Evolutionary conservation across 148 eudicot species (phyloP).

Genomic region (Vaccinium myrtillus): DNA sequence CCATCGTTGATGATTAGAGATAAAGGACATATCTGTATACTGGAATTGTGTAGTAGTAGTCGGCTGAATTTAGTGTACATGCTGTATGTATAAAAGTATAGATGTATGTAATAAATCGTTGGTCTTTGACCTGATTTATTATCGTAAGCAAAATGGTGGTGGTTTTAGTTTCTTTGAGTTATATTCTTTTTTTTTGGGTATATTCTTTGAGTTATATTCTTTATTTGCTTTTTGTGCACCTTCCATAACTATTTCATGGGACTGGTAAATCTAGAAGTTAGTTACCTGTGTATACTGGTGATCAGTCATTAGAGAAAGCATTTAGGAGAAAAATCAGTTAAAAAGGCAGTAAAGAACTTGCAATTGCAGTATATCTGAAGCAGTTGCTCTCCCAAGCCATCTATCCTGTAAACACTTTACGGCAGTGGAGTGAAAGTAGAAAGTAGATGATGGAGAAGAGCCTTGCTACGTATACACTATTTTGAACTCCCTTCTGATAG

Average conservation of each 20-base stretch:
- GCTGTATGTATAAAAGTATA: background rate
- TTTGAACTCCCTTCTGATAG: too few species aligned
- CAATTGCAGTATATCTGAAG: background rate
- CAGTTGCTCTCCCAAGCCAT: background rate
- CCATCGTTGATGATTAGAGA: background rate
- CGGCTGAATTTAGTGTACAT: background rate
- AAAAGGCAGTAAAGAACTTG: background rate
- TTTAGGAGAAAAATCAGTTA: background rate
- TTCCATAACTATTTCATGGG: background rate
- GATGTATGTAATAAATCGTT: background rate
- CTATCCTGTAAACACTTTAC: too few species aligned
- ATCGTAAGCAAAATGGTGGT: background rate
- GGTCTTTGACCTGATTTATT: background rate
- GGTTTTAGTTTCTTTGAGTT: background rate
- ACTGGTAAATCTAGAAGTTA: background rate
- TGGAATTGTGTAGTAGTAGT: constrained; percentile 4
- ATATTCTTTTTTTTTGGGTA: too few species aligned
- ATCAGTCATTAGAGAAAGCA: background rate
- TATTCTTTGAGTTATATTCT: too few species aligned
- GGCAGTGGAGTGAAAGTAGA: background rate
- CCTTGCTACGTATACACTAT: too few species aligned
- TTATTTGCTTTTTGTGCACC: background rate
- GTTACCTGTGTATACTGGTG: background rate
- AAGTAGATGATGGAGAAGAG: background rate
- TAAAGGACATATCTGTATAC: background rate